A percentile compares a stretch with the other conserved stretches of the same genome.
phyloP scores from a whole-genome alignment of 192 early-diverging fungal species.

The Phlyctochytrium planicorne region DNA sequence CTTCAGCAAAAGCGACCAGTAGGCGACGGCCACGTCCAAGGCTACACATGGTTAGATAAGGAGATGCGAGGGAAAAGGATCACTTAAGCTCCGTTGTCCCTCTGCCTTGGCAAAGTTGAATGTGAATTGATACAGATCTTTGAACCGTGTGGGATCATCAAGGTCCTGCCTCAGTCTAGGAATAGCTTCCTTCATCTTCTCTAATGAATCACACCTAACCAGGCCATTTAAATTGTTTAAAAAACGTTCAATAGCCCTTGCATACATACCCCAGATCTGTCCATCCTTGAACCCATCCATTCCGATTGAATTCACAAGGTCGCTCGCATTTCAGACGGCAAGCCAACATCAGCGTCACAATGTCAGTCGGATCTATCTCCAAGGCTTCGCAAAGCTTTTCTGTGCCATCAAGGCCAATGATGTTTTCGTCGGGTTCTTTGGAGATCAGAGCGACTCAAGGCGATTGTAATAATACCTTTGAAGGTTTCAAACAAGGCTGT shows the following conservation, averaged over 20 bases:
- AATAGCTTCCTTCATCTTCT: constrained; percentile 56
- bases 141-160: constrained; percentile 56
- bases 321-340: constrained; percentile 64
- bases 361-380: constrained; percentile 69
- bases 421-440: constrained; percentile 59
- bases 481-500: constrained; percentile 68
- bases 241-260: constrained; percentile 8
- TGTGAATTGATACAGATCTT: constrained; percentile 72
- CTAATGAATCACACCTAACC: constrained; percentile 58
- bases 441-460: not conserved
- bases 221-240: not conserved
- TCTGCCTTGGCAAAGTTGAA: constrained; percentile 71
- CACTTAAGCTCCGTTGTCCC: constrained; percentile 76
- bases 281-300: constrained; percentile 76
- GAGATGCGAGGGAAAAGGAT: not conserved
- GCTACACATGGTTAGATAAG: constrained; percentile 34
- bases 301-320: constrained; percentile 73
- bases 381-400: constrained; percentile 68
- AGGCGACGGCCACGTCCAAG: constrained; percentile 71
- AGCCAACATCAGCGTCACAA: constrained; percentile 70
- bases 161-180: constrained; percentile 52
- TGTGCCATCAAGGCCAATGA: constrained; percentile 72
- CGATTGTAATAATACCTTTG: constrained; percentile 55
- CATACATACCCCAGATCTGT: constrained; percentile 49
- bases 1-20: constrained; percentile 68